These are phyloP conservation scores for Coemansia sp. DNA, from an alignment of 192 early-diverging fungal genomes.

Conservation along the genomic window DNA sequence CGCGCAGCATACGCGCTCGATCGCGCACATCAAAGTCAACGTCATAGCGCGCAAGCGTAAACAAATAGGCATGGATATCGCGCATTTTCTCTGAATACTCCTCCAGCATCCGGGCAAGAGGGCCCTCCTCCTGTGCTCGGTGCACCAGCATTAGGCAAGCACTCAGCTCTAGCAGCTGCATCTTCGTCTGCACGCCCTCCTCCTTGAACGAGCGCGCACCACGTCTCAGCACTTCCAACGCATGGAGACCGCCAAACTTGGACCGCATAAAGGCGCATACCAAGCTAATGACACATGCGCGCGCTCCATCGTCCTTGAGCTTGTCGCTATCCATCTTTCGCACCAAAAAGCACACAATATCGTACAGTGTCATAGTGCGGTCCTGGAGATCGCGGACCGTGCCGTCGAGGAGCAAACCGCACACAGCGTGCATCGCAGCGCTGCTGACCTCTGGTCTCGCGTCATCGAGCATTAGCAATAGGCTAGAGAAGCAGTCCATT, in stretches of 20 bases:
- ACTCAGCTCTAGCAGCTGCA: constrained; percentile 79
- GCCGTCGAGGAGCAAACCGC: constrained; percentile 39
- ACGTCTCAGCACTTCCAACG: constrained; percentile 79
- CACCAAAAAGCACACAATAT: constrained; percentile 40
- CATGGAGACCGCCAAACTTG: constrained; percentile 58
- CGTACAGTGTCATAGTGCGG: constrained; percentile 43
- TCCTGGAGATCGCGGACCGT: constrained; percentile 38
- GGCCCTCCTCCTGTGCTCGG: not conserved
- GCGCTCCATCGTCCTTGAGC: constrained; percentile 52
- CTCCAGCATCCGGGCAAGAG: constrained; percentile 10
- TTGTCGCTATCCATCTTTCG: constrained; percentile 15
- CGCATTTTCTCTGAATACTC: constrained; percentile 9
- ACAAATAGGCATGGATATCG: constrained; percentile 68
- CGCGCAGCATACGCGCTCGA: constrained; percentile 66
- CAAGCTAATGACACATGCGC: constrained; percentile 84
- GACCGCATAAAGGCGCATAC: constrained; percentile 73
- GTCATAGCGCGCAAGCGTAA: constrained; percentile 90
- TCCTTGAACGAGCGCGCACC: constrained; percentile 58
- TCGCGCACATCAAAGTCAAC: constrained; percentile 87
- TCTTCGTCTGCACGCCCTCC: constrained; percentile 69
- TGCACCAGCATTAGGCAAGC: constrained; percentile 28
- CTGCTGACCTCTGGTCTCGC: constrained; percentile 18
- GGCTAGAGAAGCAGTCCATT: constrained; percentile 47
- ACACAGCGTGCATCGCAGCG: constrained; percentile 31
- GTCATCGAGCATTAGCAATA: constrained; percentile 31